phyloP scores from a whole-genome alignment of 1,284 basidiomycete species.

The Sanguinoderma infundibulare region DNA sequence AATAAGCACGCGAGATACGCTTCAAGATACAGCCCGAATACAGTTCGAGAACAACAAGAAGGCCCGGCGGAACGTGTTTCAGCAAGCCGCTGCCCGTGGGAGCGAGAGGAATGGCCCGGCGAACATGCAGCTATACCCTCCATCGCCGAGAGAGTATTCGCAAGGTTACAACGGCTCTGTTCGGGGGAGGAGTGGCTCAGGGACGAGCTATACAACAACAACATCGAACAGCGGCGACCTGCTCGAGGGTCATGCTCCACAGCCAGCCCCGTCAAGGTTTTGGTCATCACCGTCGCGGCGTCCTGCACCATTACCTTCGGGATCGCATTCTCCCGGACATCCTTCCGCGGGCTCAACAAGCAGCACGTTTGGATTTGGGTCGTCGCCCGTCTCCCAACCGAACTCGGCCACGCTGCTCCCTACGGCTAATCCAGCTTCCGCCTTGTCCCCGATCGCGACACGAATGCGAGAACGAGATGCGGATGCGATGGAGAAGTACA shows the following conservation, averaged over 20 bases:
- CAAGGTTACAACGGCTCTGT: slow-evolving; percentile 33
- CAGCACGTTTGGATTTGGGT: slow-evolving; percentile 48
- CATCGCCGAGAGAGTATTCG: slow-evolving; percentile 28
- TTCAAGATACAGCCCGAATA: slow-evolving; percentile 76
- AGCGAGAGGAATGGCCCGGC: slow-evolving; percentile 55
- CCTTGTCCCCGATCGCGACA: slow-evolving; percentile 72
- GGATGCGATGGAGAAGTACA: slow-evolving; percentile 83
- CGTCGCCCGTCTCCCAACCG: slow-evolving; percentile 47
- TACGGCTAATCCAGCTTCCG: slow-evolving; percentile 45
- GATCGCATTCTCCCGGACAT: slow-evolving; percentile 56
- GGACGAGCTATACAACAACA: slow-evolving; percentile 74
- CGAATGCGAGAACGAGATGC: slow-evolving; percentile 82
- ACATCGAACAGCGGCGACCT: slow-evolving; percentile 74
- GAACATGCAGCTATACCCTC: slow-evolving; percentile 35
- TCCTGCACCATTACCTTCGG: slow-evolving; percentile 36
- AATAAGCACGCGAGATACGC: slow-evolving; percentile 73
- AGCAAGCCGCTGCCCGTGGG: slow-evolving; percentile 68
- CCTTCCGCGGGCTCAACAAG: slow-evolving; percentile 50
- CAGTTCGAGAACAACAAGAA: slow-evolving; percentile 82
- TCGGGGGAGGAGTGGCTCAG: slow-evolving; percentile 80
- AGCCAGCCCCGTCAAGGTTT: slow-evolving; percentile 40
- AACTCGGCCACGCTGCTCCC: slow-evolving; percentile 39
- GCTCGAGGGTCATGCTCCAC: slow-evolving; percentile 43
- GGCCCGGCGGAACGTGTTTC: slow-evolving; percentile 65
- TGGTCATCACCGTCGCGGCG: slow-evolving; percentile 41